Evolutionary conservation across 2,329 filamentous ascomycete genomes (phyloP), one percentile per base, ranked within the genome.

Genomic region (Diaporthe aspalathi): DNA sequence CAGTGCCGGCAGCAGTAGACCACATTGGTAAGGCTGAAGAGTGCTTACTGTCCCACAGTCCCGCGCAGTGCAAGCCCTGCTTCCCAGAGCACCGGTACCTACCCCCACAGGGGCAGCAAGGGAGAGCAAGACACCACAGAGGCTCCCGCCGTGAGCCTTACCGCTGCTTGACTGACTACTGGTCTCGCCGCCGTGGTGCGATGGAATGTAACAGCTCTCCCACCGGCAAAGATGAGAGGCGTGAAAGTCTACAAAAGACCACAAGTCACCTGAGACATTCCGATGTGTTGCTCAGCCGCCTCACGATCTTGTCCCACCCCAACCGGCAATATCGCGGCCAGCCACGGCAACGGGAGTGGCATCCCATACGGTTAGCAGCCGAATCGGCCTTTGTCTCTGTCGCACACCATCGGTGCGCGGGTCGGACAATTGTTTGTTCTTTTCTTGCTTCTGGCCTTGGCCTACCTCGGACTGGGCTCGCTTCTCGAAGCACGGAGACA

Each of bases 311-410:
- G 60, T 63, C 27, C 60, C 20, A 63, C 60, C 60, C 45, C 20
- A 50, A 38, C 29, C 35, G 43, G 43, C 43, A 50, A 63, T 63
- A 63, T 63, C 60, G 27, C 35, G 43, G 60, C 60, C 60, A 63
- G 60, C 60, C 60, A 63, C n/a, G 43, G 60, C 60, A 63, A 63
- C 60, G 60, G 60, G 60, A 63, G 60, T 63, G 60, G 60, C 60
- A 63, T 63, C 60, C 17, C 60, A 63, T 63, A 27, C 43, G 60
- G 60, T 63, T 63, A 63, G 60, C 43, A 49, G 60, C 60, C 60
- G 43, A 35, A 63, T 49, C 43, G 60, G 43, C 60, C 60, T 24
- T 43, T 63, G 60, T 63, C 60, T 63, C 60, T 49, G 43, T 49
- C 60, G 8, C 8, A 45, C 56, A 63, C 60, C 60, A 17, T 63